Percentiles rank a stretch among this genome's conserved stretches.
Evolutionary conservation across 176 grass and related monocot genomes (phyloP).

Genomic region (Hordeum marinum): DNA sequence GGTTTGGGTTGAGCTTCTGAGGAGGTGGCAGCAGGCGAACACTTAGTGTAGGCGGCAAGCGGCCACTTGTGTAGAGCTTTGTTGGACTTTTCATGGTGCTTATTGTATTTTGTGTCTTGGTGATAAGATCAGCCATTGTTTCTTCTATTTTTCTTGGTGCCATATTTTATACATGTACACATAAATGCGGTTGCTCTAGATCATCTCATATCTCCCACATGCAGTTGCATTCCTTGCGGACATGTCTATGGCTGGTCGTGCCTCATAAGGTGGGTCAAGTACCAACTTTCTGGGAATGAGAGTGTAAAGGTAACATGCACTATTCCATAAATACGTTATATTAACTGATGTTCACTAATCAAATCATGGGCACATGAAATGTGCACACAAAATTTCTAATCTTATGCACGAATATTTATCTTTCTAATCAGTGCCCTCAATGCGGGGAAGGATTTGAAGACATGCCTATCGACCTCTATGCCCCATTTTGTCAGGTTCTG

Average conservation of each 20-base stretch:
- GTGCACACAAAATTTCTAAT: not conserved
- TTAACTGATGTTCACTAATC: not conserved
- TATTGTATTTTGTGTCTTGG: no score
- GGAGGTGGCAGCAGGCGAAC: no score
- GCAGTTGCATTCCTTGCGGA: constrained; percentile 7
- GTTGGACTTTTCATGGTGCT: no score
- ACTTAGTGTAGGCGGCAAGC: no score
- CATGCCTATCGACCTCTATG: constrained; percentile 44
- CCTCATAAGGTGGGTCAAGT: not conserved
- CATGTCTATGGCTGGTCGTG: constrained; percentile 1
- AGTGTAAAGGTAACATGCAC: not conserved
- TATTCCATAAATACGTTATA: not conserved
- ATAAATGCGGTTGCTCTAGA: no score
- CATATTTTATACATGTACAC: no score
- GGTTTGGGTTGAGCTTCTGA: no score
- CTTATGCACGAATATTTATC: not conserved
- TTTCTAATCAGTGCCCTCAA: constrained; percentile 47
- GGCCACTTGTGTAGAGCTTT: no score
- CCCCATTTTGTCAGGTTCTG: not conserved
- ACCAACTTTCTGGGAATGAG: not conserved
- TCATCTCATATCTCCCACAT: not conserved
- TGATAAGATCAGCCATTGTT: no score
- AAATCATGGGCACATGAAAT: not conserved
- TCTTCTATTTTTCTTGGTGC: no score
- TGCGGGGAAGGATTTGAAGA: constrained; percentile 36